Evolutionary conservation across 257 asterid species (phyloP).

Genomic region (Coffea canephora): DNA sequence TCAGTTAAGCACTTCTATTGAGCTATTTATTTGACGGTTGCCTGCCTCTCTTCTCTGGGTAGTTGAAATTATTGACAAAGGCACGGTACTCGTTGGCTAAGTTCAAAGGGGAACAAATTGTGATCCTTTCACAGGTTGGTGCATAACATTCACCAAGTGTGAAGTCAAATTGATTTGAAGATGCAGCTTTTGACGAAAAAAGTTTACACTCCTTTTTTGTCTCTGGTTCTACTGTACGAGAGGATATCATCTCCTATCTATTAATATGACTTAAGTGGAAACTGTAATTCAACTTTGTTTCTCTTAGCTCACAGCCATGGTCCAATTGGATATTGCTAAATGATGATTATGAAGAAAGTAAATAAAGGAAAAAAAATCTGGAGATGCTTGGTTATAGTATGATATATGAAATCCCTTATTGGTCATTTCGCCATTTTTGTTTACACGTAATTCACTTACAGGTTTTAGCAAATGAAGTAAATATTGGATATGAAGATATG

Average conservation of each 20-base stretch:
- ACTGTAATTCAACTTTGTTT: neutral
- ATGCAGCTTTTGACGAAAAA: constrained; percentile 1
- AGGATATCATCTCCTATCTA: constrained; percentile 2
- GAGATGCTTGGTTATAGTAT: neutral
- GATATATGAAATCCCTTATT: too few species aligned
- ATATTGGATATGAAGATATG: constrained; percentile 93
- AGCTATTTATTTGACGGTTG: constrained; percentile 14
- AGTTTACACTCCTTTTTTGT: neutral
- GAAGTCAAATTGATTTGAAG: neutral
- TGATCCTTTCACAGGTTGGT: constrained; percentile 86
- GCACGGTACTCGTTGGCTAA: constrained; percentile 83
- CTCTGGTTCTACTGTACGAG: constrained; percentile 3
- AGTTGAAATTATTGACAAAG: constrained; percentile 82
- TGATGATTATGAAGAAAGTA: neutral
- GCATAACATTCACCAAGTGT: neutral
- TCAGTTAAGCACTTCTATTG: neutral
- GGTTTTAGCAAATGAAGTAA: constrained; percentile 94
- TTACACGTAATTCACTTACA: constrained; percentile 22
- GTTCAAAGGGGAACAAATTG: constrained; percentile 86
- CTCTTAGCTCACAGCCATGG: neutral
- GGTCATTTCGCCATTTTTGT: neutral
- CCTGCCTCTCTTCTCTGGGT: constrained; percentile 24
- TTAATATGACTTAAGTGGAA: neutral
- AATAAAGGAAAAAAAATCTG: neutral
- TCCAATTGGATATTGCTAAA: neutral